A percentile compares a stretch with the other conserved stretches of the same genome.
Conservation (phyloP, 257 asterid species). For the Hygrophila difformis region DNA sequence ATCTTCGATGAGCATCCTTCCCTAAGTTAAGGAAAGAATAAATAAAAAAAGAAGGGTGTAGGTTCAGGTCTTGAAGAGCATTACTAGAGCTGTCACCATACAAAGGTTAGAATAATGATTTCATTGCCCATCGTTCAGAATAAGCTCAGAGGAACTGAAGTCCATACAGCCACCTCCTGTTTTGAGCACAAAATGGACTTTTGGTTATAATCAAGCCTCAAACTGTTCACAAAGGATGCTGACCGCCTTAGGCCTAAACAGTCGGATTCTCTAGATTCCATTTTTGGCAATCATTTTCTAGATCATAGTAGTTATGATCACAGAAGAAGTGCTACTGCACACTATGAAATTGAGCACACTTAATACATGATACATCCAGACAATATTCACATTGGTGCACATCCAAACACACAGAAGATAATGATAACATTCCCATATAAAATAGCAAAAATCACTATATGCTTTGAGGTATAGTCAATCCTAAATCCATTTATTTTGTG, state of each 20-base stretch:
- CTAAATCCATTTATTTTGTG: conserved; percentile 1
- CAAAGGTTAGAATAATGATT: too few species aligned
- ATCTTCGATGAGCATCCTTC: too few species aligned
- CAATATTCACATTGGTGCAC: not conserved
- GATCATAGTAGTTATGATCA: not conserved
- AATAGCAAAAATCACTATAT: not conserved
- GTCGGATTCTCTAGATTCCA: not conserved
- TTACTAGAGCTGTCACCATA: too few species aligned
- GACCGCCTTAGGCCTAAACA: not conserved
- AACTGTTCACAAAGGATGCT: too few species aligned
- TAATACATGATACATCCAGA: conserved; percentile 8
- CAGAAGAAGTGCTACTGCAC: not conserved
- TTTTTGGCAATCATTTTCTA: not conserved
- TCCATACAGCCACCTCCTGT: too few species aligned
- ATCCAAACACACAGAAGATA: not conserved
- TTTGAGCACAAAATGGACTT: too few species aligned
- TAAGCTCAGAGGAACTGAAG: too few species aligned
- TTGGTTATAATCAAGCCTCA: too few species aligned
- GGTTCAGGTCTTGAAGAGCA: too few species aligned
- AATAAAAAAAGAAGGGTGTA: too few species aligned
- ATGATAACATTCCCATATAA: not conserved
- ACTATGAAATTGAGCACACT: not conserved
- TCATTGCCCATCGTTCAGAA: too few species aligned
- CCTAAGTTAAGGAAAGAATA: too few species aligned
- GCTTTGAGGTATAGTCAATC: not conserved